A percentile compares a stretch with the other conserved stretches of the same genome.
phyloP scores from a whole-genome alignment of 129 eudicot species.

The Lactuca saligna region DNA sequence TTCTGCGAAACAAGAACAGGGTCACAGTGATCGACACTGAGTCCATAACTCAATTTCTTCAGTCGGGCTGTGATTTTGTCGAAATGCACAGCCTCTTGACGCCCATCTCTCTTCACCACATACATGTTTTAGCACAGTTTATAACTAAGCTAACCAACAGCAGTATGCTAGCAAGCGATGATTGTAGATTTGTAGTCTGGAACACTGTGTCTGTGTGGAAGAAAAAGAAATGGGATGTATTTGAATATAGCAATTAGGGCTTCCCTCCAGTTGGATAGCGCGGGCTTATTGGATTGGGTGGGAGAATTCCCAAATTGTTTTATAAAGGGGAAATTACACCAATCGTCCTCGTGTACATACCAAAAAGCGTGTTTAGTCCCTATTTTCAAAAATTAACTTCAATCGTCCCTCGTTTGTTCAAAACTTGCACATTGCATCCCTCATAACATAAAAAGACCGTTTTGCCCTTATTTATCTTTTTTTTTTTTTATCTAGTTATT shows the following conservation, averaged over 20 bases:
- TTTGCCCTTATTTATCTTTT: no score
- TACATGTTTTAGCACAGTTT: conserved; percentile 43
- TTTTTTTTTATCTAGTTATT: no score
- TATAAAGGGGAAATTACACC: no score
- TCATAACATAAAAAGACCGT: no score
- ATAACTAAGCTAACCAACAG: not conserved
- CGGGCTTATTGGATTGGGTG: conserved; percentile 6
- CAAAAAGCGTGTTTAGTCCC: no score
- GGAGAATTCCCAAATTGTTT: not conserved
- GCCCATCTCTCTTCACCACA: conserved; percentile 87
- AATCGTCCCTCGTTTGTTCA: no score
- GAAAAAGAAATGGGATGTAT: conserved; percentile 1
- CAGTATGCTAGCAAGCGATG: not conserved
- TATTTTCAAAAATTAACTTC: no score
- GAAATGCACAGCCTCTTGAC: conserved; percentile 81
- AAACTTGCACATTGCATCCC: no score
- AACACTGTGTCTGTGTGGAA: not conserved
- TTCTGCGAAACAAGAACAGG: conserved; percentile 85
- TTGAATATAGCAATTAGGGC: conserved; percentile 21
- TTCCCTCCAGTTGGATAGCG: conserved; percentile 17
- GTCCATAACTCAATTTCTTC: conserved; percentile 89
- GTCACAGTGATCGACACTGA: conserved; percentile 75
- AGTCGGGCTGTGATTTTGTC: conserved; percentile 88
- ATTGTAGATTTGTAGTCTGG: not conserved
- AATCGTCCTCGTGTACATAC: no score